Conservation (phyloP, 371 early-diverging fungal species). For the Mucor velutinosus region DNA sequence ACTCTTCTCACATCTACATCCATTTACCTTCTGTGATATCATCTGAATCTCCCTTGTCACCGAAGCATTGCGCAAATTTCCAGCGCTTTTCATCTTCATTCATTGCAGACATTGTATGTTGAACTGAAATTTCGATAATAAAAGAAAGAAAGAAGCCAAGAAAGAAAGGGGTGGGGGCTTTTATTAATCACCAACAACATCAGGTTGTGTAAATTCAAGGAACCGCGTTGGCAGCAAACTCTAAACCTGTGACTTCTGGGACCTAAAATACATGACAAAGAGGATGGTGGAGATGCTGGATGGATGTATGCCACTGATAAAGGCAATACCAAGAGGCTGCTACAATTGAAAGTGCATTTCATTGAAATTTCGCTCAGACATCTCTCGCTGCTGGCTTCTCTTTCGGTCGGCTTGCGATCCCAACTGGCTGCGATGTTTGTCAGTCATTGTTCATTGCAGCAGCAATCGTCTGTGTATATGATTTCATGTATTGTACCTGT, state of each 20-base stretch:
- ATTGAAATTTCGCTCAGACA: no score
- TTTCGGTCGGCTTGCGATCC: no score
- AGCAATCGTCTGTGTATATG: no score
- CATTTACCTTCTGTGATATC: conserved; percentile 95
- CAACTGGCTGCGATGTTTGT: no score
- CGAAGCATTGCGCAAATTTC: conserved; percentile 98
- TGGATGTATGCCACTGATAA: no score
- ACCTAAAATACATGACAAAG: neutral
- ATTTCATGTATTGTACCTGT: no score
- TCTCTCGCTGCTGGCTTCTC: no score
- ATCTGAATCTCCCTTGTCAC: conserved; percentile 96
- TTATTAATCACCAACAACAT: neutral
- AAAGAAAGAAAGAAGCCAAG: neutral
- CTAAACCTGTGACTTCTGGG: neutral
- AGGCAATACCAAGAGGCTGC: no score
- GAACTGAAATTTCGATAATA: neutral
- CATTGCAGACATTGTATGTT: neutral
- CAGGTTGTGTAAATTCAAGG: neutral
- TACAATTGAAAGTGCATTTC: no score
- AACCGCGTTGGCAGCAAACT: neutral
- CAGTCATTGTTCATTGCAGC: no score
- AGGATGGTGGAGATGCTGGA: no score
- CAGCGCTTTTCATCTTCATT: conserved; percentile 44
- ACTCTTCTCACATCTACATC: neutral
- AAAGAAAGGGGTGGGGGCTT: neutral